A percentile compares a stretch with the other conserved stretches of the same genome.
These are phyloP conservation scores for Medicago ruthenica DNA, from an alignment of 306 rosid genomes.

Conservation along the genomic window DNA sequence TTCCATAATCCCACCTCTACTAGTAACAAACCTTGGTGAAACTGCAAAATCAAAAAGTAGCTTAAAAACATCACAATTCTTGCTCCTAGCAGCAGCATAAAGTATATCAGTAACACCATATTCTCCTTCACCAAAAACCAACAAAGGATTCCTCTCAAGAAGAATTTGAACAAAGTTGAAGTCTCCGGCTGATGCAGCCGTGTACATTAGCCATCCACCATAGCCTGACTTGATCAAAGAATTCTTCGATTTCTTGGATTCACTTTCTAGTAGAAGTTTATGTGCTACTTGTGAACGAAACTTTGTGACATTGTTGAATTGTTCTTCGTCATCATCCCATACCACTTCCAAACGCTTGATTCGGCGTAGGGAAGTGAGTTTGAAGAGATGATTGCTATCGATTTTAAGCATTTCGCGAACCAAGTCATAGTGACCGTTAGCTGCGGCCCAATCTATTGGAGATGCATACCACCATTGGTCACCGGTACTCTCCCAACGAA, in stretches of 20 bases:
- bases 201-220: slow-evolving; percentile 98
- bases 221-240: slow-evolving; percentile 84
- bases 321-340: slow-evolving; percentile 94
- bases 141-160: slow-evolving; percentile 50
- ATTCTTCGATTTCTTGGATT: slow-evolving; percentile 64
- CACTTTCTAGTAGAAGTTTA: slow-evolving; percentile 72
- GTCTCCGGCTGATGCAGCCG: slow-evolving; percentile 97
- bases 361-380: slow-evolving; percentile 90
- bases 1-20: slow-evolving; percentile 57
- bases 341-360: slow-evolving; percentile 90
- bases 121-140: slow-evolving; percentile 55
- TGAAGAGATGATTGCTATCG: slow-evolving; percentile 89
- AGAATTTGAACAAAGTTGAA: slow-evolving; percentile 55
- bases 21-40: slow-evolving; percentile 69
- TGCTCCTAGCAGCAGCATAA: slow-evolving; percentile 54
- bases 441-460: slow-evolving; percentile 97
- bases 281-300: slow-evolving; percentile 73
- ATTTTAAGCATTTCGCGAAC: slow-evolving; percentile 83
- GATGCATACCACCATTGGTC: slow-evolving; percentile 99
- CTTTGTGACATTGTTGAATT: slow-evolving; percentile 76
- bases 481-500: slow-evolving; percentile 99
- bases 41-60: slow-evolving; percentile 64
- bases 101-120: slow-evolving; percentile 51
- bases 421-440: slow-evolving; percentile 93
- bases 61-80: slow-evolving; percentile 51